Evolutionary conservation across 1,284 basidiomycete genomes (phyloP), one percentile per base, ranked within the genome.

Genomic region (Vanrija sp.): DNA sequence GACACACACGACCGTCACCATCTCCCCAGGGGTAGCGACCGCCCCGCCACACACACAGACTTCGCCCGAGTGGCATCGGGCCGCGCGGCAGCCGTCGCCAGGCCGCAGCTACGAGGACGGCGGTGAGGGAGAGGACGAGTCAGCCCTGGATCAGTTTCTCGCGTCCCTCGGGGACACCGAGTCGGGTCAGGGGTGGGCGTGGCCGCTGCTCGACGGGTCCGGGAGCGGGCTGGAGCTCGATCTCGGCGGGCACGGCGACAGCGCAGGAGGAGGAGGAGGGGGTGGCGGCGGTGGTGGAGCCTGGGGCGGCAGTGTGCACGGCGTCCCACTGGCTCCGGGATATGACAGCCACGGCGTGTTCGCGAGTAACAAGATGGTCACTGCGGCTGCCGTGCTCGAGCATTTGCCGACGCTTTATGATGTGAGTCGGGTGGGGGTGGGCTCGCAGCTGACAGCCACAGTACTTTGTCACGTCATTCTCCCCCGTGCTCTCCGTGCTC

Each of bases 401-500:
- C 61, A 62, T 26, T 48, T 62, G 6, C 61, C 61, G 1, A 44
- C 57, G 5, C 49, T 62, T 1, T 58, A 59, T 28, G 61, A 61
- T 21, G 58, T 60, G 45, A 46, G 58, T 50, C 3, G 21, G 3
- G 28, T 42, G 9, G 6, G 16, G 19, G 12, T 6, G 10, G 16
- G 5, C 10, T 14, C 9, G 8, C 14, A 25, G 46, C 52, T 48
- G 28, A 44, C 44, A 16, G 26, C 28, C 28, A 28, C 44, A 68
- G 62, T 65, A 68, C 55, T 65, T 61, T 57, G 61, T 66, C 52
- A 65, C 66, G 49, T 65, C 63, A 7, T 68, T 66, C 46, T 63
- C 63, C 14, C 65, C 63, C 23, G 62, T 68, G 29, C 58, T 68
- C 15, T 66, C 65, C 5, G 66, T 68, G 10, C 60, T 68, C 6